Base-by-base conservation (phyloP, 2,329 filamentous ascomycete species). In the Pestalotiopsis sp. region DNA sequence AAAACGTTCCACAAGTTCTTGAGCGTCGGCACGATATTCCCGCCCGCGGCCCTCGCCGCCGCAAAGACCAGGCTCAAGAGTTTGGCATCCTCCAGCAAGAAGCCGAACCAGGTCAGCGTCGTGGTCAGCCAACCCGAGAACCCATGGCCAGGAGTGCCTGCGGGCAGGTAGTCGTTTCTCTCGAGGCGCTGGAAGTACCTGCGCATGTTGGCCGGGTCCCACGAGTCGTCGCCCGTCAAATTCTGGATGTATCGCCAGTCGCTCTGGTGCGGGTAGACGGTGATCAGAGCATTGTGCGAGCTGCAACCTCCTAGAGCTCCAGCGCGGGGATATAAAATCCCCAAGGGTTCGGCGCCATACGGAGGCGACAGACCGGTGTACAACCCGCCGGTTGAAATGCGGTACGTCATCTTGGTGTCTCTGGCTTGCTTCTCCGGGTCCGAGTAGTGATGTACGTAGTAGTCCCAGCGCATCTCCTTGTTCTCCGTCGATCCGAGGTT, bases 361-460 rank as follows among this genome's bases (percentile, higher is more conserved):
- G 75, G 74, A 20, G 70, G 73, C 4, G 66, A 67, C 13, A 66
- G 67, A 5, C 79, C 78, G 4, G 74, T 73, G 56, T 78, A 84
- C 6, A 78, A 68, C 26, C 73, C 71, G 3, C 82, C 82, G 22
- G 80, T 73, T 0, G 78, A 64, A 11, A 72, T 76, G 17, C 75
- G 68, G 69, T 80, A 84, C 0, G 77, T 79, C 71, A 79, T 77
- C 77, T 91, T 88, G 71, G 78, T 84, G 72, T 89, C 86, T 56
- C 81, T 78, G 38, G 81, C 78, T 70, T 86, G 83, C 13, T 83
- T 82, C 3, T 69, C 75, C n/a, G 83, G 75, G 69, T 89, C 82
- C 9, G 81, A 77, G 72, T 89, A 90, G 76, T 91, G 88, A 65
- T 85, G 83, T 68, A 90, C 87, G 69, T 84, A 91, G 76, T 86